These are phyloP conservation scores for Hyphopichia khmerensis DNA, from an alignment of 1,139 yeast genomes.

Conservation along the genomic window DNA sequence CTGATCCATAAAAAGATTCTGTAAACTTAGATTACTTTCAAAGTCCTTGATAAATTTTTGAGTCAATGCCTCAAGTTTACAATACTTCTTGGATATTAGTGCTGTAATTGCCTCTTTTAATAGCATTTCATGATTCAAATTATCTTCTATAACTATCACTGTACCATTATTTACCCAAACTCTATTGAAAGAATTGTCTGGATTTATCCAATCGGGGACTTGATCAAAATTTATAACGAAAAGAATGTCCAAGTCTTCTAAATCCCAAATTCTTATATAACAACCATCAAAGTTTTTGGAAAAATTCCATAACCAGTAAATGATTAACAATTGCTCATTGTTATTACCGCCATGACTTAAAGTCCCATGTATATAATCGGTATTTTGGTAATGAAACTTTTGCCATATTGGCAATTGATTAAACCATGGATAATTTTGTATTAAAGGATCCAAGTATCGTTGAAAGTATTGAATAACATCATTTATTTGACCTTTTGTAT, in stretches of 20 bases:
- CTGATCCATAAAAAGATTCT: neutral
- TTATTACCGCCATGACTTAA: conserved; percentile 41
- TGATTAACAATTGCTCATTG: conserved; percentile 48
- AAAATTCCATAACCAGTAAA: conserved; percentile 38
- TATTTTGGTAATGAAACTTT: conserved; percentile 2
- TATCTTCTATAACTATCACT: conserved; percentile 26
- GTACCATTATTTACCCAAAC: conserved; percentile 41
- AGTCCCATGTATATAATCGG: conserved; percentile 40
- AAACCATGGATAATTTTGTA: neutral
- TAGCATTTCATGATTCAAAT: conserved; percentile 2
- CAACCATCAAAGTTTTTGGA: conserved; percentile 26
- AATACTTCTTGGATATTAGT: neutral
- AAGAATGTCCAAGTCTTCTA: conserved; percentile 53
- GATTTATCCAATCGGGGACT: conserved; percentile 45
- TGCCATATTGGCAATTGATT: neutral
- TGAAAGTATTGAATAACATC: neutral
- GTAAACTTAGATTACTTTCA: neutral
- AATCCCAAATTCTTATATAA: conserved; percentile 50
- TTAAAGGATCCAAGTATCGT: neutral
- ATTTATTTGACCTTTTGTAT: neutral
- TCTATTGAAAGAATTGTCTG: conserved; percentile 38
- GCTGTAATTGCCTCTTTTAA: neutral
- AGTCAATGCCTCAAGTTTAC: neutral
- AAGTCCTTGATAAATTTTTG: neutral
- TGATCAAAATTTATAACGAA: conserved; percentile 47